Evolutionary conservation across 2,329 filamentous ascomycete species (phyloP).

Genomic region (Penicillium decumbens): DNA sequence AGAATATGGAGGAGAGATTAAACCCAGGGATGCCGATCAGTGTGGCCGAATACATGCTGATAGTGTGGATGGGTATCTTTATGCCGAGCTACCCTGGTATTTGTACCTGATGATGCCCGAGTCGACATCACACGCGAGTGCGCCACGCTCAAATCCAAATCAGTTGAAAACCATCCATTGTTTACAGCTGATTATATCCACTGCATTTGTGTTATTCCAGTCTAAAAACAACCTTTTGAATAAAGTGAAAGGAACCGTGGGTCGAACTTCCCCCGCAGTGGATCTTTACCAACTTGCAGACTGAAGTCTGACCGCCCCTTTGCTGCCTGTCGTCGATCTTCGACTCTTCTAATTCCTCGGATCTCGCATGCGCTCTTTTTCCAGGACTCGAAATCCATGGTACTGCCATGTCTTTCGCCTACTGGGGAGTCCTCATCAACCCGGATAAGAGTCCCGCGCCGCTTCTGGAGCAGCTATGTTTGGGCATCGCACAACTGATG

Average conservation of each 20-base stretch:
- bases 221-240: too few species aligned
- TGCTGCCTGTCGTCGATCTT: conserved; percentile 13
- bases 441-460: conserved; percentile 63
- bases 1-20: conserved; percentile 13
- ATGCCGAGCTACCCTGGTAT: neutral
- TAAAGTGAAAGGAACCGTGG: neutral
- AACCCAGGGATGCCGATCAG: neutral
- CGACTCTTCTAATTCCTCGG: conserved; percentile 5
- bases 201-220: neutral
- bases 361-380: conserved; percentile 2
- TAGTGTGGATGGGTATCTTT: neutral
- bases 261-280: conserved; percentile 17
- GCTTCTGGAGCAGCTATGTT: conserved; percentile 62
- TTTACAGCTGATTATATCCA: neutral
- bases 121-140: neutral
- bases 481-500: conserved; percentile 65
- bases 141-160: neutral
- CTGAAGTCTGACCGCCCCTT: conserved; percentile 25
- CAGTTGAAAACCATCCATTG: neutral
- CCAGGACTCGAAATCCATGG: conserved; percentile 12
- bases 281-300: conserved; percentile 6
- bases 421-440: conserved; percentile 62
- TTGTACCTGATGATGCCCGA: neutral
- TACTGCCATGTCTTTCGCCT: conserved; percentile 30
- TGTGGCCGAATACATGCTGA: conserved; percentile 10